Evolutionary conservation across 78 protist genomes (phyloP).

Genomic region (Diacronema lutheri): DNA sequence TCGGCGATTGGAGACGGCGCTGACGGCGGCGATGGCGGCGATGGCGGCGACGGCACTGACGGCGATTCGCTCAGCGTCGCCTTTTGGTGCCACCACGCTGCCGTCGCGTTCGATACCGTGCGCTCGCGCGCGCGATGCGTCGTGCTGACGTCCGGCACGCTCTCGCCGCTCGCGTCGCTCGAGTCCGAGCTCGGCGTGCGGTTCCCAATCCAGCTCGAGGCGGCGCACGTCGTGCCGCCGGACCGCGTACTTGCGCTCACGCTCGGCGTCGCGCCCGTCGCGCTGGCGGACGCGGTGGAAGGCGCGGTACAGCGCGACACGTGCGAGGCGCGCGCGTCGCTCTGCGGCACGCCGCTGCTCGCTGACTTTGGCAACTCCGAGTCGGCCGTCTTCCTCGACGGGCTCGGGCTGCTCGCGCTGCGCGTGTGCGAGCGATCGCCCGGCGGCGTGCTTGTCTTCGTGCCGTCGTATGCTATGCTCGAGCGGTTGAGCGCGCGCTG

Average conservation of each 20-base stretch:
- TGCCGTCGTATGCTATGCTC: slow-evolving; percentile 78
- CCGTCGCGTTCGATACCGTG: slow-evolving; percentile 16
- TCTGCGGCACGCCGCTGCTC: too few relatives aligned
- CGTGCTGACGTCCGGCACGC: slow-evolving; percentile 92
- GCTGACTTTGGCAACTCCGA: too few relatives aligned
- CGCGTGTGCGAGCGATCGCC: not conserved
- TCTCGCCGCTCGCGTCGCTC: slow-evolving; percentile 87
- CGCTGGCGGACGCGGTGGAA: too few relatives aligned
- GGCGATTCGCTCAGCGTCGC: slow-evolving; percentile 1
- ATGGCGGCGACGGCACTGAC: too few relatives aligned
- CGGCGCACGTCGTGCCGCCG: slow-evolving; percentile 67
- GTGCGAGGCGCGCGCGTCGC: too few relatives aligned
- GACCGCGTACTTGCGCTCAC: too few relatives aligned
- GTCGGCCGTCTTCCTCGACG: too few relatives aligned
- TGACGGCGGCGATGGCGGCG: too few relatives aligned
- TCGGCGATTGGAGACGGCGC: too few relatives aligned
- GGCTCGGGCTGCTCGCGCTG: too few relatives aligned
- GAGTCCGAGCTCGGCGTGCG: slow-evolving; percentile 27
- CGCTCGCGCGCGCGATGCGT: slow-evolving; percentile 34
- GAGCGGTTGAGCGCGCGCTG: not conserved
- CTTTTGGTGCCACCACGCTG: slow-evolving; percentile 42
- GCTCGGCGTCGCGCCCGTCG: too few relatives aligned
- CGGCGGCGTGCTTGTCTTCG: slow-evolving; percentile 89
- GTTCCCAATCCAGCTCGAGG: slow-evolving; percentile 59
- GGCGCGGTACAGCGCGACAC: too few relatives aligned